These are phyloP conservation scores for Solanum tarijense DNA, from an alignment of 257 asterid species.

Conservation along the genomic window DNA sequence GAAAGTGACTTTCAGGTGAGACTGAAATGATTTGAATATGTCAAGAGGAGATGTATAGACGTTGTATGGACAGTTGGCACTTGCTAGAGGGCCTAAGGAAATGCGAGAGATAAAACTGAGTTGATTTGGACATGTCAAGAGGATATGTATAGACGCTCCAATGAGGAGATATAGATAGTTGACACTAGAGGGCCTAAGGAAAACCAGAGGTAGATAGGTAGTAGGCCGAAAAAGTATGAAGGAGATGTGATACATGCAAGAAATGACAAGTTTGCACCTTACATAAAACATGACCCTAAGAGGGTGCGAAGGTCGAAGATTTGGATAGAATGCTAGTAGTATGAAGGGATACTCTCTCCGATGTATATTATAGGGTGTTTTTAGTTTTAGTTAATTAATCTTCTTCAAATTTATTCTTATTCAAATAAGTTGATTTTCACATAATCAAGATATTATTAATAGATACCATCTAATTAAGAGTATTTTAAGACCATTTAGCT, in stretches of 20 bases:
- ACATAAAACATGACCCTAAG: background rate
- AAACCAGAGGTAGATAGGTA: background rate
- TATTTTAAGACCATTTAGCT: background rate
- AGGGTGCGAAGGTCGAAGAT: background rate
- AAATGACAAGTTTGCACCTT: background rate
- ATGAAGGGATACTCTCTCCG: background rate
- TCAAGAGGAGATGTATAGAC: background rate
- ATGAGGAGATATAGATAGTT: too few relatives aligned
- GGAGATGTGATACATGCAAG: background rate
- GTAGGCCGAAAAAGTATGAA: background rate
- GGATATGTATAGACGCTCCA: too few relatives aligned
- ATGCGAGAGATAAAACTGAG: too few relatives aligned
- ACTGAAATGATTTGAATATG: too few relatives aligned
- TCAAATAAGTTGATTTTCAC: background rate
- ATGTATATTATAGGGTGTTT: background rate
- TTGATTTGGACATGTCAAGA: too few relatives aligned
- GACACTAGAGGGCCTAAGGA: too few relatives aligned
- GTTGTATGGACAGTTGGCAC: too few relatives aligned
- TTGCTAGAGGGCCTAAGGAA: background rate
- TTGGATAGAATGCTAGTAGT: background rate
- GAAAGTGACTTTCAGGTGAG: background rate
- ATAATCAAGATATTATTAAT: too few relatives aligned
- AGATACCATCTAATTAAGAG: background rate
- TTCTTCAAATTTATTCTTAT: too few relatives aligned
- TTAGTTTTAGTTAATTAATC: background rate